Evolutionary conservation across 2,329 filamentous ascomycete species (phyloP).

Genomic region (Atkinsonella hypoxylon): DNA sequence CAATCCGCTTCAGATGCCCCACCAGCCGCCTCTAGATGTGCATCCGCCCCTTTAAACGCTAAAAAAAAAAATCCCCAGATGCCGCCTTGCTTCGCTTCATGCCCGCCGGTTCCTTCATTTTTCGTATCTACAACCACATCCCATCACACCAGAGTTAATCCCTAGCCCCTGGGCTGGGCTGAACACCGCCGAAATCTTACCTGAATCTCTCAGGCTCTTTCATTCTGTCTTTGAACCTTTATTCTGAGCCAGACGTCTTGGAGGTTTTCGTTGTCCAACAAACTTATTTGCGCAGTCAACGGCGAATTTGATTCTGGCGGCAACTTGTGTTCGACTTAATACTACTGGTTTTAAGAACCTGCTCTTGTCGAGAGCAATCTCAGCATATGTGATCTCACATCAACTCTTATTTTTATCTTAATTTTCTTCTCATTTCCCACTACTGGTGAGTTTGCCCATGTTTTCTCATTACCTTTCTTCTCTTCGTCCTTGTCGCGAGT

Average conservation of each 20-base stretch:
- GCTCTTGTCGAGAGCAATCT: background rate
- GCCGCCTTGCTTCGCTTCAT: background rate
- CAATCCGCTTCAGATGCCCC: background rate
- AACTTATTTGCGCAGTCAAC: background rate
- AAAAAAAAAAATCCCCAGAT: background rate
- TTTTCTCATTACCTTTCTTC: background rate
- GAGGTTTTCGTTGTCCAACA: background rate
- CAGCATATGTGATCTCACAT: background rate
- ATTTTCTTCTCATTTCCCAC: background rate
- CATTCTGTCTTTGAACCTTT: background rate
- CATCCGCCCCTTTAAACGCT: constrained; percentile 5
- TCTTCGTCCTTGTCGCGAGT: constrained; percentile 19
- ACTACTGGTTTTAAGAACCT: background rate
- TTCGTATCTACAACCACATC: background rate
- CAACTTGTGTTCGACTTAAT: background rate
- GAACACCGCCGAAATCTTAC: too few relatives aligned
- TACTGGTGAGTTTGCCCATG: background rate
- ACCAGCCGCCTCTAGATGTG: background rate
- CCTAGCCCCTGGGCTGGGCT: too few relatives aligned
- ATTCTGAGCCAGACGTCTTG: background rate
- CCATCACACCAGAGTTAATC: background rate
- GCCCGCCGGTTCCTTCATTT: background rate
- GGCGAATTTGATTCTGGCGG: background rate
- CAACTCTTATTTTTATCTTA: background rate
- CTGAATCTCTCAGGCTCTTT: background rate